phyloP scores from a whole-genome alignment of 106 monocot species.

The Apostasia shenzhenica region DNA sequence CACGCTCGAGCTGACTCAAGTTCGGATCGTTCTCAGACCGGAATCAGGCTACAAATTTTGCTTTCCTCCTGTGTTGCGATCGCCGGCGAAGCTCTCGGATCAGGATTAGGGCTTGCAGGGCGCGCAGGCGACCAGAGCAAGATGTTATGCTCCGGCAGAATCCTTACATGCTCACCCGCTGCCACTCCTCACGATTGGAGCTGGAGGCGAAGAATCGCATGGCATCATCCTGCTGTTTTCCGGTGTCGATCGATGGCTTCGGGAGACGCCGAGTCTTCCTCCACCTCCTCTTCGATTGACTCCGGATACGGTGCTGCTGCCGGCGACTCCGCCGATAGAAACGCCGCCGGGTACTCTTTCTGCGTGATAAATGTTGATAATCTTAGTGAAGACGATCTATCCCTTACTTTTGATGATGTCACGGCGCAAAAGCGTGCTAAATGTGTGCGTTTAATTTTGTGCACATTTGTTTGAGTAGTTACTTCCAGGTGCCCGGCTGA shows the following conservation, averaged over 20 bases:
- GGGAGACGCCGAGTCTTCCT: conserved; percentile 13
- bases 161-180: conserved; percentile 18
- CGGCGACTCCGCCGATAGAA: conserved; percentile 29
- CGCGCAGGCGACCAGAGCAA: neutral
- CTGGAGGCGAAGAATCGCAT: neutral
- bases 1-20: too few relatives aligned
- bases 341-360: conserved; percentile 18
- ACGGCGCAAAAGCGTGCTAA: too few relatives aligned
- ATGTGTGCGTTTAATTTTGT: neutral
- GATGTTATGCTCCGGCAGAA: conserved; percentile 49
- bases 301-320: neutral
- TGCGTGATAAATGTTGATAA: too few relatives aligned
- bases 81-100: neutral
- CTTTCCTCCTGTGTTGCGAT: too few relatives aligned
- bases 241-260: conserved; percentile 19
- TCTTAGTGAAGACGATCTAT: neutral
- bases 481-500: neutral
- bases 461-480: neutral
- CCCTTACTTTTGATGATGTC: too few relatives aligned
- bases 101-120: neutral
- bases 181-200: neutral
- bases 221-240: neutral
- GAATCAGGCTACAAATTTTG: too few relatives aligned
- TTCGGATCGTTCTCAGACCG: too few relatives aligned
- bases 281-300: conserved; percentile 7